Conservation (phyloP, 176 grass and related monocot genomes). For the Eragrostis nindensis region DNA sequence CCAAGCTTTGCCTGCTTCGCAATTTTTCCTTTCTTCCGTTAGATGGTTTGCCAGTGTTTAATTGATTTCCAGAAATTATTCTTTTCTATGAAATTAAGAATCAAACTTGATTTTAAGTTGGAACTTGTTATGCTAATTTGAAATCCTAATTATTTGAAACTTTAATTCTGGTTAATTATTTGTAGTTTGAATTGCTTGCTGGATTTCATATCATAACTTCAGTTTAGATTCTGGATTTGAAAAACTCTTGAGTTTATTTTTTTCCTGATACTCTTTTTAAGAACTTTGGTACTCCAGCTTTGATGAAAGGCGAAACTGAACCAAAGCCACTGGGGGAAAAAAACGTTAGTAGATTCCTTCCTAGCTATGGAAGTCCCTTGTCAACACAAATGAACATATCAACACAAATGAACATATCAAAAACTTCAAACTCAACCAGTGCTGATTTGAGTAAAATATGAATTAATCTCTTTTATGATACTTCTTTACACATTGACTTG, state of each 20-base stretch:
- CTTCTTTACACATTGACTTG: neutral
- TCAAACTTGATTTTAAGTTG: neutral
- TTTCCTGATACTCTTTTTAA: neutral
- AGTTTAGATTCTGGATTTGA: neutral
- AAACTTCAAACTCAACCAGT: neutral
- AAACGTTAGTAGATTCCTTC: neutral
- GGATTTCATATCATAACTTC: neutral
- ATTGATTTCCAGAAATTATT: neutral
- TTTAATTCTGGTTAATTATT: neutral
- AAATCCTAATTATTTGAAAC: neutral
- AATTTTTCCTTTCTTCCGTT: neutral
- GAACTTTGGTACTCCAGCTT: neutral
- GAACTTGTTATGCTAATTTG: neutral
- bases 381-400: too few species aligned
- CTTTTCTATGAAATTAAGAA: neutral
- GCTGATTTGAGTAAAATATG: neutral
- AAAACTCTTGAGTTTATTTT: neutral
- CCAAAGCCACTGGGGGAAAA: neutral
- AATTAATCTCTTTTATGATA: neutral
- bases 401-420: neutral
- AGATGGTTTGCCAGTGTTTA: neutral
- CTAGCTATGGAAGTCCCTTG: neutral
- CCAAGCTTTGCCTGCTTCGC: neutral
- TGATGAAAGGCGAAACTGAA: neutral
- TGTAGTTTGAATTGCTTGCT: neutral